phyloP scores from a whole-genome alignment of 306 rosid species.

The Cucumis hystrix region DNA sequence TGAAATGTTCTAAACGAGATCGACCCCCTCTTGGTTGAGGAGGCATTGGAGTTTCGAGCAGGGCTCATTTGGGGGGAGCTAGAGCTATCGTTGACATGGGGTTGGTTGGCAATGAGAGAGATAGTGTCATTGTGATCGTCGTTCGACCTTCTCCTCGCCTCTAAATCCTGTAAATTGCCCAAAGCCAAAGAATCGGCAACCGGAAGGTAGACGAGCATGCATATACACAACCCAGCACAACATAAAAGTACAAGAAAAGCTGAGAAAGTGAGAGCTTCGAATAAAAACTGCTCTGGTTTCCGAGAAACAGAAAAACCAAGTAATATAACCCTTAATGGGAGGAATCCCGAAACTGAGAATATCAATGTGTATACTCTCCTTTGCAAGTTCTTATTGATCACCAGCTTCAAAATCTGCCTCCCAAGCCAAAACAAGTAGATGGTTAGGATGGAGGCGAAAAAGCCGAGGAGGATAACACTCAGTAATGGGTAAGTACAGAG shows the following conservation, averaged over 20 bases:
- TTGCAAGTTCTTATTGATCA: slow-evolving; percentile 91
- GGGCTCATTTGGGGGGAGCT: slow-evolving; percentile 38
- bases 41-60: slow-evolving; percentile 52
- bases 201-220: slow-evolving; percentile 86
- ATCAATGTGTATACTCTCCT: slow-evolving; percentile 83
- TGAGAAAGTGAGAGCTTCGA: slow-evolving; percentile 78
- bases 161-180: slow-evolving; percentile 71
- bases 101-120: slow-evolving; percentile 75
- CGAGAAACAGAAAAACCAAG: slow-evolving; percentile 84
- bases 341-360: slow-evolving; percentile 73
- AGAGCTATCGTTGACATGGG: slow-evolving; percentile 33
- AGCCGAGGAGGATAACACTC: slow-evolving; percentile 70
- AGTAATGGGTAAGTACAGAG: slow-evolving; percentile 91
- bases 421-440: slow-evolving; percentile 94
- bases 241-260: slow-evolving; percentile 83
- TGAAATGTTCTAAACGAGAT: slow-evolving; percentile 66
- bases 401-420: slow-evolving; percentile 85
- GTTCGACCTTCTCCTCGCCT: slow-evolving; percentile 47
- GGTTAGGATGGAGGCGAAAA: slow-evolving; percentile 65
- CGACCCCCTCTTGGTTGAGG: slow-evolving; percentile 77
- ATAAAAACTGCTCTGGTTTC: slow-evolving; percentile 57
- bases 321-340: slow-evolving; percentile 83
- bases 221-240: slow-evolving; percentile 78
- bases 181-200: slow-evolving; percentile 84
- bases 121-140: slow-evolving; percentile 52